Base-by-base conservation (phyloP, 2,329 filamentous ascomycete species). In the Byssochlamys sp. region DNA sequence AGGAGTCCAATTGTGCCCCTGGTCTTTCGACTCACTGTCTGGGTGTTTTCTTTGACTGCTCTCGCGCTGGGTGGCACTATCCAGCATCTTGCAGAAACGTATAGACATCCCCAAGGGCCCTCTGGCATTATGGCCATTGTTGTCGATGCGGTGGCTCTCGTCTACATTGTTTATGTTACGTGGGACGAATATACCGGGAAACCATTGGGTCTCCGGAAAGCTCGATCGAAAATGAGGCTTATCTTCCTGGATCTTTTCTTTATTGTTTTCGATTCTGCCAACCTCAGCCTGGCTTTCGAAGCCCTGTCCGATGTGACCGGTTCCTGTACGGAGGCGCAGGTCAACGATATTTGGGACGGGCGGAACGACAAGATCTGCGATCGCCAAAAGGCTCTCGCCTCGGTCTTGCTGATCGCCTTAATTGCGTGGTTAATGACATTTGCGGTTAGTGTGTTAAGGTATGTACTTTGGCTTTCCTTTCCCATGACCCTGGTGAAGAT, bases 141-240 rank as follows among this genome's bases (percentile, higher is more conserved):
- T 35, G 89, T 99, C 45, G 92, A 97, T 73, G 85, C 87, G 5
- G 81, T 97, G 12, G 92, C 94, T 2, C 81, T 97, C 58, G 84
- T 92, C 2, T 99, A 97, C 74, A 87, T 95, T 57, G 77, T 89
- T 53, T 97, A 96, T 75, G 94, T 97, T 76, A 95, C 91, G 26
- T 95, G 87, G 76, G 94, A 99, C 69, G 94, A 99, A 75, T 97
- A 96, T 75, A 94, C 90, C 4, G 90, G 90, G 29, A 95, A 95
- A 70, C 94, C 95, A 25, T 79, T 99, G 24, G 94, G 94, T 1
- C 78, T 99, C 59, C 88, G 95, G 50, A 86, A 86, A 5, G 85
- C 90, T 9, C 86, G 86, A 57, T 87, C 90, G 53, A 99, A 99
- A 72, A 88, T 95, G 62, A 85, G 89, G 12, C 83, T 99, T 54